Base-by-base conservation (phyloP, 371 early-diverging fungal species). In the Mortierella sp. region DNA sequence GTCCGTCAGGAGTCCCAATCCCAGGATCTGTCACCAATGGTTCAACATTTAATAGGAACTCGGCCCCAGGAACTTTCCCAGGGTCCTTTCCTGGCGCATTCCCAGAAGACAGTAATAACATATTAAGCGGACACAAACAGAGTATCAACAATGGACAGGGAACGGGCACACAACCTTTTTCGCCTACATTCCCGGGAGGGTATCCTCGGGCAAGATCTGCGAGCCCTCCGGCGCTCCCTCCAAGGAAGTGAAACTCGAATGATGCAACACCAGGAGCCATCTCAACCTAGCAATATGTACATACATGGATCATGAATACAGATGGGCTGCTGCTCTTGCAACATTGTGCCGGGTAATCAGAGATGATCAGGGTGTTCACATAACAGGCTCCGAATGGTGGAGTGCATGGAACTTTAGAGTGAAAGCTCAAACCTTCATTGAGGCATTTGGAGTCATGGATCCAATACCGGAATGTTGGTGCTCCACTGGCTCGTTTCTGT, bases 181-280 rank as follows among this genome's bases (percentile, higher is more conserved):
- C 60, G 6, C 37, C 62, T n/a, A 27, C 31, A 3, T 14, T 49
- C 25, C 54, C 56, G 14, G 63, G 63, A 29, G 63, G 22, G 22
- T 47, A 47, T 14, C 52, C 68, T 8, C 28, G 58, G 25, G 34
- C 63, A 17, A 56, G 58, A 2, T 54, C 66, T 0, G 31, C 62
- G 1, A 53, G 60, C 29, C 72, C 72, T 24, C 72, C 72, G 16
- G 57, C 57, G 2, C 24, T 71, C 47, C 72, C 72, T 12, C 58
- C 66, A n/a, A 45, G 72, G 43, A 31, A 68, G 14, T 39, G 19
- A 2, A 41, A 29, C 45, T n/a, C n/a, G n/a, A n/a, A n/a, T n/a
- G n/a, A n/a, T n/a, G n/a, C n/a, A n/a, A n/a, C n/a, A n/a, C n/a
- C n/a, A n/a, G n/a, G n/a, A n/a, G n/a, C n/a, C n/a, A n/a, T n/a